These are phyloP conservation scores for Neurospora tetrasperma DNA, from an alignment of 495 filamentous ascomycete species.

Conservation along the genomic window DNA sequence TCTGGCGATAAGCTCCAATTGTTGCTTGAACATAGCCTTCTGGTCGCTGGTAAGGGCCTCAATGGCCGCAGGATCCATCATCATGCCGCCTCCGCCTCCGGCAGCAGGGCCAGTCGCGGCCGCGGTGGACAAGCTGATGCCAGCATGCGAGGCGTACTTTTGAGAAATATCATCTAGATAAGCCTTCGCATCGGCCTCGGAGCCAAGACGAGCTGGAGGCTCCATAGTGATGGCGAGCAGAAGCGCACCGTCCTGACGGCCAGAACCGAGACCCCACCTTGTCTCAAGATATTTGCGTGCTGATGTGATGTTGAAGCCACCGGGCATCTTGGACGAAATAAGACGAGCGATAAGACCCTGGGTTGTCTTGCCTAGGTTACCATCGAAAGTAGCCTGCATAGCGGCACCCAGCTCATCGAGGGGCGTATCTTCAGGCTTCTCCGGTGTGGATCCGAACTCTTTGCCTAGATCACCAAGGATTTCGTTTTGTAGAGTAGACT, in stretches of 20 bases:
- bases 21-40: slow-evolving; percentile 88
- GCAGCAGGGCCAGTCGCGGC: slow-evolving; percentile 61
- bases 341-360: slow-evolving; percentile 86
- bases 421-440: slow-evolving; percentile 96
- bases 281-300: slow-evolving; percentile 92
- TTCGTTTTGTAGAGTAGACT: slow-evolving; percentile 96
- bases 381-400: slow-evolving; percentile 97
- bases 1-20: slow-evolving; percentile 85
- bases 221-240: slow-evolving; percentile 88
- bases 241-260: slow-evolving; percentile 85
- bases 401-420: slow-evolving; percentile 89
- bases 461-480: slow-evolving; percentile 93
- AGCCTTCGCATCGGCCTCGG: slow-evolving; percentile 81
- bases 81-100: slow-evolving; percentile 72
- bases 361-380: slow-evolving; percentile 93
- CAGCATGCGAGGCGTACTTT: slow-evolving; percentile 79
- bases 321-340: slow-evolving; percentile 98
- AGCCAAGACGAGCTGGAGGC: slow-evolving; percentile 74
- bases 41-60: slow-evolving; percentile 97
- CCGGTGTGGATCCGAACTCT: slow-evolving; percentile 94
- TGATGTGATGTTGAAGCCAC: slow-evolving; percentile 94
- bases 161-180: slow-evolving; percentile 80
- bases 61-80: slow-evolving; percentile 97
- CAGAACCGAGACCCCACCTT: slow-evolving; percentile 78
- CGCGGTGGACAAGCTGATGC: slow-evolving; percentile 74